phyloP scores from a whole-genome alignment of 1,284 basidiomycete genomes.

The Golubevia sp. region DNA sequence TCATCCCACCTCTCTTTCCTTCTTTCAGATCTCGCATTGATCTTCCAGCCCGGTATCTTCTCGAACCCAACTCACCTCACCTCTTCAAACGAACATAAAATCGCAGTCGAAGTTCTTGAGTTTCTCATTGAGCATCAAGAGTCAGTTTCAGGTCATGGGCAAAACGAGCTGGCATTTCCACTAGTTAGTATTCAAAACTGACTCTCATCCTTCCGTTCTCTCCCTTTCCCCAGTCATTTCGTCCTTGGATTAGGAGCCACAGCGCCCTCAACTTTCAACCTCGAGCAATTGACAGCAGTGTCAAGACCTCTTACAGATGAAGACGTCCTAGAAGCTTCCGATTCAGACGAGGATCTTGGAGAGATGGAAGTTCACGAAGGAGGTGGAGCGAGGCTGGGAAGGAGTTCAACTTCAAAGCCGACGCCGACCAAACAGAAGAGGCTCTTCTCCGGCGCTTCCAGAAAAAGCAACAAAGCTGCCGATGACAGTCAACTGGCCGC shows the following conservation, averaged over 20 bases:
- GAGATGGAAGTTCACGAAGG: constrained; percentile 50
- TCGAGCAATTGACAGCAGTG: constrained; percentile 44
- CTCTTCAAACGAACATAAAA: constrained; percentile 74
- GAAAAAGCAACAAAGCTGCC: neutral
- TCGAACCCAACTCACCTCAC: constrained; percentile 76
- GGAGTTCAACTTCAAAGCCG: neutral
- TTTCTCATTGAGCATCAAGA: constrained; percentile 90
- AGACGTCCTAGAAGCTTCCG: constrained; percentile 37
- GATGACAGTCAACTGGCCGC: neutral
- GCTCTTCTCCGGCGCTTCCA: neutral
- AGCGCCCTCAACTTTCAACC: constrained; percentile 33
- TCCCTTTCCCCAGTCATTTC: no score
- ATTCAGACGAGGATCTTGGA: constrained; percentile 58
- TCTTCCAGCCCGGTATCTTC: constrained; percentile 65
- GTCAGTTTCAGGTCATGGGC: no score
- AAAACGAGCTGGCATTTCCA: no score
- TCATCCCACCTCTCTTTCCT: constrained; percentile 63
- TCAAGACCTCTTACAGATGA: constrained; percentile 23
- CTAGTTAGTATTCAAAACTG: no score
- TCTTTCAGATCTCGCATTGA: constrained; percentile 44
- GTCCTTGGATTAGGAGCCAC: constrained; percentile 48
- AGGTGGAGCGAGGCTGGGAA: constrained; percentile 35
- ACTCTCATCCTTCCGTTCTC: no score
- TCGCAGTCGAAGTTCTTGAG: constrained; percentile 87
- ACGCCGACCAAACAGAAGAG: neutral